Evolutionary conservation across 768 basidiomycete species (phyloP).

Genomic region (Mycena kentingensis): DNA sequence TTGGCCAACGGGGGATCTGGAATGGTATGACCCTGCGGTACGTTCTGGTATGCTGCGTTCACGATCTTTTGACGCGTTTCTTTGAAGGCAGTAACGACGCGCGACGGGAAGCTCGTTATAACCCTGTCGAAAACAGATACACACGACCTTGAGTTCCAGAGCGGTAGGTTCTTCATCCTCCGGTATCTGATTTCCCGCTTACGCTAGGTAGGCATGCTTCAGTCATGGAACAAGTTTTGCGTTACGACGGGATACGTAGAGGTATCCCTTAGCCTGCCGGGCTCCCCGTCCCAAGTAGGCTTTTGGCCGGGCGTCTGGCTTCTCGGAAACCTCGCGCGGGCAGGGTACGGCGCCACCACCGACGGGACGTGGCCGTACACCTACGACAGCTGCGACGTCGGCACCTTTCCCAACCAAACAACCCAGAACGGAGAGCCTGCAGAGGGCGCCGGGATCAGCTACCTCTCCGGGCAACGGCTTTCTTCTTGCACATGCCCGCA

Average conservation of each 20-base stretch:
- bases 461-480: conserved; percentile 83
- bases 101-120: conserved; percentile 51
- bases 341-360: conserved; percentile 86
- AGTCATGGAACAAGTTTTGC: conserved; percentile 4
- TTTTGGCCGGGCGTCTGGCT: conserved; percentile 51
- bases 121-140: conserved; percentile 49
- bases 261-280: neutral
- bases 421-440: conserved; percentile 69
- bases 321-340: conserved; percentile 84
- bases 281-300: neutral
- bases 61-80: too few relatives aligned
- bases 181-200: neutral
- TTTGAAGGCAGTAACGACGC: conserved; percentile 47
- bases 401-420: conserved; percentile 81
- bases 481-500: conserved; percentile 87
- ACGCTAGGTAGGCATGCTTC: conserved; percentile 10
- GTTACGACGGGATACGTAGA: neutral
- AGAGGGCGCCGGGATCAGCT: conserved; percentile 66
- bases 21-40: conserved; percentile 53
- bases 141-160: conserved; percentile 48
- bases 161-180: conserved; percentile 25
- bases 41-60: neutral
- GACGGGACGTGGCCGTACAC: conserved; percentile 63
- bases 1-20: conserved; percentile 42
- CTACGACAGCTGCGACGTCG: conserved; percentile 81